Base-by-base conservation (phyloP, 2,329 filamentous ascomycete genomes). In the Achaetomium macrosporum region DNA sequence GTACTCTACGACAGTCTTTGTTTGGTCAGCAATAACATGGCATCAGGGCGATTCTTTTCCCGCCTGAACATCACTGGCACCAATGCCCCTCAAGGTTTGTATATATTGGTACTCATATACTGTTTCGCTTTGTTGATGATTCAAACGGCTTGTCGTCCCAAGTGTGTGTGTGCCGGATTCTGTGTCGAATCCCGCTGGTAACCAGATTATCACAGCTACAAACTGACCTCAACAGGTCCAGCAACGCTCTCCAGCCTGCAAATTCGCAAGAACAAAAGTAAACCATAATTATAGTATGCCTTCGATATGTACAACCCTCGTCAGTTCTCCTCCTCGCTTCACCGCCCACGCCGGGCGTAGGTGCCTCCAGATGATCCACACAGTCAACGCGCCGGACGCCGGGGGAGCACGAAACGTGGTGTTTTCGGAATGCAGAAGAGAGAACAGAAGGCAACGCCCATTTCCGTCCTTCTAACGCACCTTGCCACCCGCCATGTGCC, bases 311-410 rank as follows among this genome's bases (percentile, higher is more conserved):
- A 48, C 41, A 49, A 19, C 42, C 29, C 37, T 33, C 5, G 6
- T 35, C 33, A 16, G 37, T 4, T 17, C 43, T 36, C 37, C 19
- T 33, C 29, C 33, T 37, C 13, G 8, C 41, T 42, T 39, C 9
- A 5, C 17, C 25, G 17, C 20, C 13, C 20, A 43, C 15, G 3
- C 41, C n/a, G 12, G 25, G 25, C 7, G 9, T 31, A 31, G 17
- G 30, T n/a, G 44, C 37, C n/a, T 8, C 12, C 17, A 29, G 15
- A n/a, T 36, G 46, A 44, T 30, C 33, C 19, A 44, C 47, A n/a
- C 35, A 37, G 17, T 11, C n/a, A 20, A 35, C 39, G 13, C 37
- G 39, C 39, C 47, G 15, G 17, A 54, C 47, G 42, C 52, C 52
- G 11, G 40, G 40, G 41, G n/a, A 11, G n/a, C 42, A 53, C 17